A percentile compares a stretch with the other conserved stretches of the same genome.
Evolutionary conservation across 768 basidiomycete genomes (phyloP).

Genomic region (Gyrodon lividus): DNA sequence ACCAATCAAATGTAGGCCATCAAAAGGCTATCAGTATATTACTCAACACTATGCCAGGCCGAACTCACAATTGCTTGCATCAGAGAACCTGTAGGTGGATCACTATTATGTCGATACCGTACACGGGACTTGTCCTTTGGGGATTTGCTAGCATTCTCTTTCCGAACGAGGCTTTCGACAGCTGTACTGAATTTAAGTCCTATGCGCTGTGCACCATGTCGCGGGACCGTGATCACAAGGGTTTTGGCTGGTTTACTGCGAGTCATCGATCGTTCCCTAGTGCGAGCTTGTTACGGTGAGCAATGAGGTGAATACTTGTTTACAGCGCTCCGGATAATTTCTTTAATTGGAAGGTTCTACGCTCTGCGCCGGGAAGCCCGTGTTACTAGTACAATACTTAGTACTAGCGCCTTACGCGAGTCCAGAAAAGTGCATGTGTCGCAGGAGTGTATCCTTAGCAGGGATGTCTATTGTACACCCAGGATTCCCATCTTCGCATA

Average conservation of each 20-base stretch:
- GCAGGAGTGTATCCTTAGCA: no score
- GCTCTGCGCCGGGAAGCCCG: no score
- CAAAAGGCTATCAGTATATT: conserved; percentile 1
- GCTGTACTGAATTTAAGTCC: conserved; percentile 60
- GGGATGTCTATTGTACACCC: no score
- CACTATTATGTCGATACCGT: conserved; percentile 57
- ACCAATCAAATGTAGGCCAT: background rate
- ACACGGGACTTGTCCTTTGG: conserved; percentile 32
- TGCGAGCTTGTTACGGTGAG: no score
- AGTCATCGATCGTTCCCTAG: conserved; percentile 14
- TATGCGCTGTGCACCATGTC: conserved; percentile 73
- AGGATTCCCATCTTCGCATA: no score
- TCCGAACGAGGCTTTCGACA: conserved; percentile 54
- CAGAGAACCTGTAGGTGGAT: conserved; percentile 42
- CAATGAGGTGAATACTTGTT: no score
- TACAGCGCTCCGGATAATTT: background rate
- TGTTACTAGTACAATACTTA: no score
- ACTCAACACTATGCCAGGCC: background rate
- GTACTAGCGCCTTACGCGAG: no score
- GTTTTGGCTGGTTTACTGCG: conserved; percentile 50
- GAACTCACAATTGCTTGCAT: conserved; percentile 64
- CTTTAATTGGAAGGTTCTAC: background rate
- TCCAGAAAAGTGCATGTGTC: no score
- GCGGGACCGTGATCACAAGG: conserved; percentile 66
- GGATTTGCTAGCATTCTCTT: conserved; percentile 50